Conservation (phyloP, 2,329 filamentous ascomycete genomes). For the Teratosphaeria gauchensis region DNA sequence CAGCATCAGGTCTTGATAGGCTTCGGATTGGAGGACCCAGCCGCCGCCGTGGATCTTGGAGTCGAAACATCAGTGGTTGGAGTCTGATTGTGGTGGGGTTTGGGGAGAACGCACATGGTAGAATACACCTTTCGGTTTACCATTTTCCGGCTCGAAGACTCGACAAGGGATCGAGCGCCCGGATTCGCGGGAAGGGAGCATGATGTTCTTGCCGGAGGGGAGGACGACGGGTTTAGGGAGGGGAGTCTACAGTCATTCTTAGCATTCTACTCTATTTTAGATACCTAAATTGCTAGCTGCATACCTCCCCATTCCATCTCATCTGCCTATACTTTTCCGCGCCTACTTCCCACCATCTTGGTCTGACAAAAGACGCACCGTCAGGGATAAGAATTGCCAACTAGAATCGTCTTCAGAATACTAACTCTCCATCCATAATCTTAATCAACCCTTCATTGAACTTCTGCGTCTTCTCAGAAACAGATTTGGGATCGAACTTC, state of each 20-base stretch:
- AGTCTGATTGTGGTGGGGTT: not conserved
- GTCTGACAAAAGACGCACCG: not conserved
- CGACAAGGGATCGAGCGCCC: constrained; percentile 44
- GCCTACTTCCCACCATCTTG: constrained; percentile 41
- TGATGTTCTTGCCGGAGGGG: constrained; percentile 36
- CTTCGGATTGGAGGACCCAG: constrained; percentile 35
- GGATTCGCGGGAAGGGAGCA: constrained; percentile 43
- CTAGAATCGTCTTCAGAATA: not conserved
- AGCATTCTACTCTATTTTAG: not conserved
- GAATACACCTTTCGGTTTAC: constrained; percentile 24
- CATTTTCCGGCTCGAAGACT: constrained; percentile 41
- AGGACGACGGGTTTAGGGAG: constrained; percentile 36
- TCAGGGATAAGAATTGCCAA: not conserved
- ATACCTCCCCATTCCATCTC: constrained; percentile 40
- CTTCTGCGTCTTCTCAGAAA: constrained; percentile 32
- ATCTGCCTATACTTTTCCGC: constrained; percentile 46
- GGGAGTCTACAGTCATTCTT: constrained; percentile 25
- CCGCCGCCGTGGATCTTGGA: constrained; percentile 42
- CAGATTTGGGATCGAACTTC: constrained; percentile 31
- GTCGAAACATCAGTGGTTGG: not conserved
- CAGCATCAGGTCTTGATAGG: constrained; percentile 38
- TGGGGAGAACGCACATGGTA: constrained; percentile 30
- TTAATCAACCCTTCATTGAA: constrained; percentile 38
- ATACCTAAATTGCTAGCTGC: not conserved
- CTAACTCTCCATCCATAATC: constrained; percentile 30